Percentiles rank a stretch among this genome's conserved stretches.
Conservation (phyloP, 2,329 filamentous ascomycete species). For the Trichocomaceae sp. region DNA sequence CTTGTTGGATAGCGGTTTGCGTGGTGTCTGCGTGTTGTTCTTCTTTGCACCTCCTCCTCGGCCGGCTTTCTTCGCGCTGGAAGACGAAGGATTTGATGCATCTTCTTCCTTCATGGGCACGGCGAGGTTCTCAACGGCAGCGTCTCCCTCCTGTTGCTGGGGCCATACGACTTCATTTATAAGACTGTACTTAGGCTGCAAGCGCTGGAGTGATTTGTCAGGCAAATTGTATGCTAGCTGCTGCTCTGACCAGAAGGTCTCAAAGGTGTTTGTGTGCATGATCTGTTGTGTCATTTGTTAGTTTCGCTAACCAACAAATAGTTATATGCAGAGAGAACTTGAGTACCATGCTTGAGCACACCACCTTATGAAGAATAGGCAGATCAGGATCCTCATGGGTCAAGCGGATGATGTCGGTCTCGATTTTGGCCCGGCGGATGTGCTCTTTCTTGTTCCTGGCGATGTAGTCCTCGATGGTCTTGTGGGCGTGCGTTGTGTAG, state of each 20-base stretch:
- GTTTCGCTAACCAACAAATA: too few species aligned
- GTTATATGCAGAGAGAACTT: too few species aligned
- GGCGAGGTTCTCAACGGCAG: neutral
- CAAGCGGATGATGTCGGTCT: slow-evolving; percentile 18
- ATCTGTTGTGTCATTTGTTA: slow-evolving; percentile 15
- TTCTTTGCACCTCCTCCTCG: neutral
- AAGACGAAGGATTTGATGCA: neutral
- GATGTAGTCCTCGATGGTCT: slow-evolving; percentile 15
- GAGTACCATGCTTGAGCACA: slow-evolving; percentile 20
- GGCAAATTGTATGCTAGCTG: slow-evolving; percentile 14
- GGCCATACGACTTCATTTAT: slow-evolving; percentile 5
- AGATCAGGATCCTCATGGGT: slow-evolving; percentile 18
- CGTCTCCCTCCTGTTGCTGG: neutral
- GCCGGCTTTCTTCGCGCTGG: neutral
- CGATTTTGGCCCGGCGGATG: slow-evolving; percentile 20
- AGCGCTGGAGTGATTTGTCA: slow-evolving; percentile 14
- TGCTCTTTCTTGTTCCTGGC: slow-evolving; percentile 10
- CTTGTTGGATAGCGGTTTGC: neutral
- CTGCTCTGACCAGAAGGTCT: slow-evolving; percentile 20
- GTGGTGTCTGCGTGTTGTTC: neutral
- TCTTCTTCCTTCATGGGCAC: neutral
- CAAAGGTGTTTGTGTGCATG: slow-evolving; percentile 19
- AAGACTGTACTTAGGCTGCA: slow-evolving; percentile 14
- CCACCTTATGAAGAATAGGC: slow-evolving; percentile 18
- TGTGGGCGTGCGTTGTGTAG: slow-evolving; percentile 20